Evolutionary conservation across 331 rosid species (phyloP), one percentile per base, ranked within the genome.

Genomic region (Phaseolus coccineus): DNA sequence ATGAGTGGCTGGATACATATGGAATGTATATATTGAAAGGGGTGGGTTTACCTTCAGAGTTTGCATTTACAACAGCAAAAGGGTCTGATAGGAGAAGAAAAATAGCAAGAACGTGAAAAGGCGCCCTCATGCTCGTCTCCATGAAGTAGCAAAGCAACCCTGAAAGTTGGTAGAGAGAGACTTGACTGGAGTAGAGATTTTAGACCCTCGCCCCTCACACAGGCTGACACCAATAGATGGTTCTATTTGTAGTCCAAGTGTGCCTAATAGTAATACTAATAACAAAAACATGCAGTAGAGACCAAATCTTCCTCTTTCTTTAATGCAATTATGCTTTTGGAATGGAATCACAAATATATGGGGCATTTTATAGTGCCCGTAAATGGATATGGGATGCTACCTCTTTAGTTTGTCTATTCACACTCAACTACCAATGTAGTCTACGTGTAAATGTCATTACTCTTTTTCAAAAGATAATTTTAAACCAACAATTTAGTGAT

Each of bases 31-130:
- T 9, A 63, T 9, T n/a, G 3, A 42, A 42, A 42, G 0, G 47
- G 47, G 47, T 42, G 12, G 12, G 13, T 42, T 37, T 85, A 93
- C 98, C 98, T 93, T 93, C 98, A 25, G 78, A 71, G 88, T 93
- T 93, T 16, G 91, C 90, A 16, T 74, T 74, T 30, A 83, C 33
- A 6, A 84, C 81, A 53, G 85, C 53, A 39, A 80, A 70, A 57
- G 76, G 80, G 52, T 80, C 8, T 68, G 78, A 66, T 8, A 86
- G 69, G 33, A 85, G 31, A 7, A 88, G 78, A 63, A 66, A 65
- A 66, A 86, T 76, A 46, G 84, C 11, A 63, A 84, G 58, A 66
- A 68, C 76, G 64, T 59, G 78, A 73, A 80, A 55, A 47, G 80
- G 74, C 61, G 66, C 58, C 11, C 13, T 35, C 69, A 31, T 15